phyloP scores from a whole-genome alignment of 495 filamentous ascomycete species.

The Hypoxylon rickii region DNA sequence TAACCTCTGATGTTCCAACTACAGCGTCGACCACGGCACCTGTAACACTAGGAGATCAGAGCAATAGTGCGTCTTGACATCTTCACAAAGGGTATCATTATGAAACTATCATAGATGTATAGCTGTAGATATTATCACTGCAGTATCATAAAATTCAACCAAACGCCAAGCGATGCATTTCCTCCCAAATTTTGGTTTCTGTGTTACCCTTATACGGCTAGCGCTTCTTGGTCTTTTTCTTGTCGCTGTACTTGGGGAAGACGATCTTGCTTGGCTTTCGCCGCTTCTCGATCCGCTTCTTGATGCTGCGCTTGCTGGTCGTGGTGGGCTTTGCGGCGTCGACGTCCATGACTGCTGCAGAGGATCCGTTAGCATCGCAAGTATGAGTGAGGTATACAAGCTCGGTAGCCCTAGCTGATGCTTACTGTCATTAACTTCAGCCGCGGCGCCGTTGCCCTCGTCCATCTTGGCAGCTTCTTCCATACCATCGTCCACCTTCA shows the following conservation, averaged over 20 bases:
- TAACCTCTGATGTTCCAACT: neutral
- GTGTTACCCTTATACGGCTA: neutral
- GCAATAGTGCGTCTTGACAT: slow-evolving; percentile 13
- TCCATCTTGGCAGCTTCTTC: slow-evolving; percentile 43
- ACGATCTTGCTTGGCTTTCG: slow-evolving; percentile 57
- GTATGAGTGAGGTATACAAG: neutral
- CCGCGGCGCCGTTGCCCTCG: slow-evolving; percentile 1
- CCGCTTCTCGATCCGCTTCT: slow-evolving; percentile 51
- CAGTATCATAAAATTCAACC: slow-evolving; percentile 20
- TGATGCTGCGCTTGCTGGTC: slow-evolving; percentile 38
- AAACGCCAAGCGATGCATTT: slow-evolving; percentile 24
- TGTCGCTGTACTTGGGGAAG: slow-evolving; percentile 56
- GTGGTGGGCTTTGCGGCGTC: slow-evolving; percentile 41
- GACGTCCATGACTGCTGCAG: slow-evolving; percentile 51
- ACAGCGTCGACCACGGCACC: slow-evolving; percentile 1
- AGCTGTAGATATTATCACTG: slow-evolving; percentile 19
- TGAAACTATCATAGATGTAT: slow-evolving; percentile 20
- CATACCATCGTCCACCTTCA: slow-evolving; percentile 29
- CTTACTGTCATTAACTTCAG: slow-evolving; percentile 42
- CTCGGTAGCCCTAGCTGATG: neutral
- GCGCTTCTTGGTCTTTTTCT: slow-evolving; percentile 48
- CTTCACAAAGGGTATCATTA: slow-evolving; percentile 32
- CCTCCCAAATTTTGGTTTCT: neutral
- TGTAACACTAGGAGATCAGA: slow-evolving; percentile 13
- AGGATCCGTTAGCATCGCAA: slow-evolving; percentile 19